Conservation (phyloP, 306 rosid genomes). For the Corylus americana region DNA sequence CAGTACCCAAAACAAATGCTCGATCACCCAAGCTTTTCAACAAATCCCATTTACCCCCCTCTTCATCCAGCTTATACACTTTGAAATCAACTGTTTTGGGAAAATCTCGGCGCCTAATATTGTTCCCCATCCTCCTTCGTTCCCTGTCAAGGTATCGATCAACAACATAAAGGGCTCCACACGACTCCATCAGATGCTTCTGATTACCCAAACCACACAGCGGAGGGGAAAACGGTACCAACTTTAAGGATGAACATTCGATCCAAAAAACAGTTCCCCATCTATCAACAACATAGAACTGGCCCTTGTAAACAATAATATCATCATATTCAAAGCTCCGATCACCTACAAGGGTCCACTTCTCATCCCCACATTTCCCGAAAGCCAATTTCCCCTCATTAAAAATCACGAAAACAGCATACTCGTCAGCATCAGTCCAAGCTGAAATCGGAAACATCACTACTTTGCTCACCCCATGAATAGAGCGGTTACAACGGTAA, state of each 20-base stretch:
- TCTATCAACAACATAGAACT: conserved; percentile 57
- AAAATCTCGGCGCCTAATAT: neutral
- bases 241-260: conserved; percentile 34
- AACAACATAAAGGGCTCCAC: conserved; percentile 62
- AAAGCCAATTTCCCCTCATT: conserved; percentile 50
- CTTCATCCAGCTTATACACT: conserved; percentile 45
- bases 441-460: conserved; percentile 42
- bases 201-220: conserved; percentile 44
- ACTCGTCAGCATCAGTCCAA: conserved; percentile 31
- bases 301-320: conserved; percentile 49
- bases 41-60: conserved; percentile 45
- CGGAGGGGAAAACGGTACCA: conserved; percentile 58
- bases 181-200: conserved; percentile 68
- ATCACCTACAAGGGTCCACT: conserved; percentile 39
- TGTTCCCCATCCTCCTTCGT: conserved; percentile 15
- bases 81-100: conserved; percentile 37
- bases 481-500: neutral
- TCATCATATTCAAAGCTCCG: conserved; percentile 46
- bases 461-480: conserved; percentile 40
- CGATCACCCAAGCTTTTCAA: conserved; percentile 35
- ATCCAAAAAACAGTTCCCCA: conserved; percentile 71
- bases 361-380: conserved; percentile 39
- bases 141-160: conserved; percentile 48
- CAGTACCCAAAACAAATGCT: conserved; percentile 36
- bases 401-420: conserved; percentile 36